These are phyloP conservation scores for Prosopis cineraria DNA, from an alignment of 306 rosid species.

Conservation along the genomic window DNA sequence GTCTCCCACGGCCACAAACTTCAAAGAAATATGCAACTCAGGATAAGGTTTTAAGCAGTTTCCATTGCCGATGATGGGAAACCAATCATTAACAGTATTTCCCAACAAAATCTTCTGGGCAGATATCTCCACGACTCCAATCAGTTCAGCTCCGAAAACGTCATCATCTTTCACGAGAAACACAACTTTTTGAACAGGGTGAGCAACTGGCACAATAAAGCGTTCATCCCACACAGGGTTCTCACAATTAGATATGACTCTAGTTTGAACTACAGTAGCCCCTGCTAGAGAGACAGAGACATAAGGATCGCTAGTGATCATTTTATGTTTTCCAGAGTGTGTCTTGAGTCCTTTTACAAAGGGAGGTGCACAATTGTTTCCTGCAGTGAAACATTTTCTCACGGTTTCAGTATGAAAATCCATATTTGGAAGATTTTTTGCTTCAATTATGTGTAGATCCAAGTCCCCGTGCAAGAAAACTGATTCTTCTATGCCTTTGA, in stretches of 20 bases:
- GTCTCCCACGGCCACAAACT: constrained; percentile 44
- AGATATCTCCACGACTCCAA: constrained; percentile 66
- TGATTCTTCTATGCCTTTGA: constrained; percentile 26
- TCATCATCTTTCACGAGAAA: constrained; percentile 74
- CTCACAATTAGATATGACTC: constrained; percentile 62
- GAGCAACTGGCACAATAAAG: constrained; percentile 69
- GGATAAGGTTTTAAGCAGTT: constrained; percentile 65
- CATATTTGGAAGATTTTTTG: constrained; percentile 76
- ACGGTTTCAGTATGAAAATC: constrained; percentile 60
- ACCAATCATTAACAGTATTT: constrained; percentile 59
- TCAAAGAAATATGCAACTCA: constrained; percentile 63
- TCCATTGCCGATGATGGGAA: constrained; percentile 57
- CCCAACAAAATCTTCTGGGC: constrained; percentile 53
- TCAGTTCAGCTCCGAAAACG: constrained; percentile 74
- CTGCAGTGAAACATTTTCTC: constrained; percentile 59
- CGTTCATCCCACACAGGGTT: constrained; percentile 75
- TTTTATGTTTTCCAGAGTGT: constrained; percentile 47
- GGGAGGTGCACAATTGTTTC: constrained; percentile 53
- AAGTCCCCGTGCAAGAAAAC: constrained; percentile 67
- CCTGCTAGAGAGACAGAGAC: constrained; percentile 68
- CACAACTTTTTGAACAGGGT: constrained; percentile 55
- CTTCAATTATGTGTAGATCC: constrained; percentile 68
- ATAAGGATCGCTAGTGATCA: constrained; percentile 77
- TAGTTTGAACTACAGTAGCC: constrained; percentile 70
- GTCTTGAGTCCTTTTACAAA: constrained; percentile 47